These are phyloP conservation scores for Physocladia obscura DNA, from an alignment of 192 early-diverging fungal species.

Conservation along the genomic window DNA sequence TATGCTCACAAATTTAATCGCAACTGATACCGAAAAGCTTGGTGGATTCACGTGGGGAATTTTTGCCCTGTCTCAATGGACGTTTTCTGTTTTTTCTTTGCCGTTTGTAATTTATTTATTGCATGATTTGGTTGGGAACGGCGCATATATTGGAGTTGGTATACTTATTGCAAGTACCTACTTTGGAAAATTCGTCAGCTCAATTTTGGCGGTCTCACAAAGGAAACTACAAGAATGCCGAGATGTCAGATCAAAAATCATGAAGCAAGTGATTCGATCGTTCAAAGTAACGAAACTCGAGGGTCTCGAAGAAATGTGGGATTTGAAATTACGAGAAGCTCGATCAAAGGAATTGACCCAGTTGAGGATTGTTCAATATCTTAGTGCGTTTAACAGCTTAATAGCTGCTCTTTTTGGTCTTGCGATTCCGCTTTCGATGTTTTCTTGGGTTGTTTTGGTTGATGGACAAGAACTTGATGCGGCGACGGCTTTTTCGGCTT, in stretches of 20 bases:
- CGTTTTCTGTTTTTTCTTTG: slow-evolving; percentile 6
- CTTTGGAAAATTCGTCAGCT: not conserved
- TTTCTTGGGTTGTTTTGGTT: slow-evolving; percentile 14
- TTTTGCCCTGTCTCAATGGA: slow-evolving; percentile 16
- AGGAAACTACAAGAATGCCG: slow-evolving; percentile 16
- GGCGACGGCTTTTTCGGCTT: slow-evolving; percentile 16
- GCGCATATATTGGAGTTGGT: slow-evolving; percentile 10
- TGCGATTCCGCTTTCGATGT: slow-evolving; percentile 10
- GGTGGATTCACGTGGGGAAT: slow-evolving; percentile 13
- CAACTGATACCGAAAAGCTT: slow-evolving; percentile 23
- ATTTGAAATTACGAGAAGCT: not conserved
- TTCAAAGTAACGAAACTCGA: slow-evolving; percentile 26
- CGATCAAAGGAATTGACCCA: not conserved
- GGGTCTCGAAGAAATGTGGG: slow-evolving; percentile 9
- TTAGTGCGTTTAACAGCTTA: slow-evolving; percentile 11
- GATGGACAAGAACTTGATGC: slow-evolving; percentile 14
- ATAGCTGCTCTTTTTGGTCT: slow-evolving; percentile 5
- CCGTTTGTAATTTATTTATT: slow-evolving; percentile 21
- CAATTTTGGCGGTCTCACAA: not conserved
- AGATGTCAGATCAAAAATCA: not conserved
- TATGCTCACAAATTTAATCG: slow-evolving; percentile 9
- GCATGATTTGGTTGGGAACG: slow-evolving; percentile 15
- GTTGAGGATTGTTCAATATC: slow-evolving; percentile 3
- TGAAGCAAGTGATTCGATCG: slow-evolving; percentile 7
- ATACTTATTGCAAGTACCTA: not conserved